These are phyloP conservation scores for Kwoniella heveanensis DNA, from an alignment of 768 basidiomycete species.

Conservation along the genomic window DNA sequence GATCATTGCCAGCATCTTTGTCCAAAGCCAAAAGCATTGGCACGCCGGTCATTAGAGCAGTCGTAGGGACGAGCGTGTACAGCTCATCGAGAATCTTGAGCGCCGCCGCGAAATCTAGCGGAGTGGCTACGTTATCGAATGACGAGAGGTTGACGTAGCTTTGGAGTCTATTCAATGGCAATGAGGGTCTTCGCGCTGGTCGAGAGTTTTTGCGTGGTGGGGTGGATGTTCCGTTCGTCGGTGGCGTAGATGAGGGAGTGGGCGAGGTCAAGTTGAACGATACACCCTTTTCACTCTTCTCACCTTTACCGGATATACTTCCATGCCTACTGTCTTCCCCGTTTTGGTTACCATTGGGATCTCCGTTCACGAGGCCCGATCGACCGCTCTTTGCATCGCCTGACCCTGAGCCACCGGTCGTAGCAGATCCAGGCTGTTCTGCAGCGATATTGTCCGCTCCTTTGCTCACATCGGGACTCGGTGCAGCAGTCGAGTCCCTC, in stretches of 20 bases:
- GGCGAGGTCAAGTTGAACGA: slow-evolving; percentile 47
- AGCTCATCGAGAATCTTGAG: slow-evolving; percentile 68
- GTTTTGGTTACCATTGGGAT: not conserved
- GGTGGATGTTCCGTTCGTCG: slow-evolving; percentile 13
- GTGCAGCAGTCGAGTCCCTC: slow-evolving; percentile 27
- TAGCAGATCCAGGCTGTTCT: not conserved
- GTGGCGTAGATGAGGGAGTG: slow-evolving; percentile 30
- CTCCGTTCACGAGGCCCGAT: not conserved
- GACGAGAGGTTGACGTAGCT: slow-evolving; percentile 29
- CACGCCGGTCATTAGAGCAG: slow-evolving; percentile 72
- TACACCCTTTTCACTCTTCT: slow-evolving; percentile 33
- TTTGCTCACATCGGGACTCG: slow-evolving; percentile 44
- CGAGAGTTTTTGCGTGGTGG: slow-evolving; percentile 13
- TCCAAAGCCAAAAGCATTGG: slow-evolving; percentile 85
- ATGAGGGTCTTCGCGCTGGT: slow-evolving; percentile 39
- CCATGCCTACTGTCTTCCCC: not conserved
- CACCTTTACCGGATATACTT: not conserved
- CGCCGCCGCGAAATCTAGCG: slow-evolving; percentile 75
- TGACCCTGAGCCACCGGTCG: not conserved
- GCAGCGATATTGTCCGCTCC: slow-evolving; percentile 4
- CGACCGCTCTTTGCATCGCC: not conserved
- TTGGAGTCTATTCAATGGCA: slow-evolving; percentile 48
- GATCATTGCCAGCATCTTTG: slow-evolving; percentile 58
- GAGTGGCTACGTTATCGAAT: slow-evolving; percentile 61
- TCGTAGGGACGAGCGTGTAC: slow-evolving; percentile 72